Evolutionary conservation across 208 protist genomes (phyloP).

Genomic region (Acanthamoeba polyphaga): DNA sequence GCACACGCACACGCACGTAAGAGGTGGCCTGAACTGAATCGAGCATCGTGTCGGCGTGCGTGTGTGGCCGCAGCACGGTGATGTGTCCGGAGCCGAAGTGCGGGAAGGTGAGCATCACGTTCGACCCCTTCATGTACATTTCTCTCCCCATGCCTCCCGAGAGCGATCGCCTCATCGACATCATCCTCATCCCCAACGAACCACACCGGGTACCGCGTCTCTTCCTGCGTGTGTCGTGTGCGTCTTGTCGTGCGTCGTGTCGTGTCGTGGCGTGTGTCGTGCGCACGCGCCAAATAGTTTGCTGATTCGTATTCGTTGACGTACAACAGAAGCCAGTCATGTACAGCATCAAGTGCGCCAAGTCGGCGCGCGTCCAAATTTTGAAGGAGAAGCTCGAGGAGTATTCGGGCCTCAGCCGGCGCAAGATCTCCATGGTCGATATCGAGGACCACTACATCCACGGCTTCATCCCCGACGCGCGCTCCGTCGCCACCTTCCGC

Average conservation of each 20-base stretch:
- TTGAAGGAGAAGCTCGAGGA: slow-evolving; percentile 40
- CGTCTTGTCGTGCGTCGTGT: not conserved
- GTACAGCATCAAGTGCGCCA: slow-evolving; percentile 22
- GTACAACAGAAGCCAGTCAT: not conserved
- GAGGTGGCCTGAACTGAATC: too few species aligned
- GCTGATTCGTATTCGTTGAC: not conserved
- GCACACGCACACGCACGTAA: not conserved
- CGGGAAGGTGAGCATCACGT: slow-evolving; percentile 87
- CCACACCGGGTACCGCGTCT: not conserved
- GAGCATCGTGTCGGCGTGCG: too few species aligned
- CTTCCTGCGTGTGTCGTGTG: not conserved
- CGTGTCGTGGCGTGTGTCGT: too few species aligned
- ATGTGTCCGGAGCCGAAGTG: slow-evolving; percentile 80
- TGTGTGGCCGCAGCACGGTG: slow-evolving; percentile 59
- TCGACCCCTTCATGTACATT: slow-evolving; percentile 93
- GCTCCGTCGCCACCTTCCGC: slow-evolving; percentile 12
- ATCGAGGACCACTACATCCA: slow-evolving; percentile 18
- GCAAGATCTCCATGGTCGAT: slow-evolving; percentile 7
- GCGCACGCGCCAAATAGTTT: too few species aligned
- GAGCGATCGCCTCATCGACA: slow-evolving; percentile 48
- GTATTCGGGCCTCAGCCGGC: not conserved
- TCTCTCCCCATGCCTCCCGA: slow-evolving; percentile 83
- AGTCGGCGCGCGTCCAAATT: slow-evolving; percentile 21
- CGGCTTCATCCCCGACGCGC: slow-evolving; percentile 16
- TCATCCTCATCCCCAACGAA: slow-evolving; percentile 37